Conservation (phyloP, 1,284 basidiomycete species). For the Cryptococcus amylolentus region DNA sequence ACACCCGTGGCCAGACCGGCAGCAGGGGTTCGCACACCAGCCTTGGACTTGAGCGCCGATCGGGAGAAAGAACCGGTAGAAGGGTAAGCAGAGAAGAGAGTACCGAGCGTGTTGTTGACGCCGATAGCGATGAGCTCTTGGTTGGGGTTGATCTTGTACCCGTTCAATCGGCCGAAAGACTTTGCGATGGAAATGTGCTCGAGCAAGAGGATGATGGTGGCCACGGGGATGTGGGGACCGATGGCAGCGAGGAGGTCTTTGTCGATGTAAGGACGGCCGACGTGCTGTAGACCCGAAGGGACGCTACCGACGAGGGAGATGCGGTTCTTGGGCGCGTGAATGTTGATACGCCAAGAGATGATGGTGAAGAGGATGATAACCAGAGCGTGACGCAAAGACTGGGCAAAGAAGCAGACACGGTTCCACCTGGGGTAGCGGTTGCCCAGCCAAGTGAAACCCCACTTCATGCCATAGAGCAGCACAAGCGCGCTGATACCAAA, state of each 20-base stretch:
- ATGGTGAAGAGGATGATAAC: constrained; percentile 80
- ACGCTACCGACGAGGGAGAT: constrained; percentile 83
- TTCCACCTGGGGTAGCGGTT: constrained; percentile 65
- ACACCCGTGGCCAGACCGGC: constrained; percentile 84
- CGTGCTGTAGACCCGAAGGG: constrained; percentile 74
- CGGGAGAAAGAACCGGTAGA: constrained; percentile 98
- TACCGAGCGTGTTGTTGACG: constrained; percentile 67
- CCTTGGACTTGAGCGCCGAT: constrained; percentile 91
- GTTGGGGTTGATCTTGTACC: constrained; percentile 96
- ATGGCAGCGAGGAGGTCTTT: constrained; percentile 64
- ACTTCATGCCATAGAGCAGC: constrained; percentile 70
- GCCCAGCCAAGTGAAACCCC: constrained; percentile 59
- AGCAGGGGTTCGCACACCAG: constrained; percentile 89
- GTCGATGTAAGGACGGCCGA: constrained; percentile 70
- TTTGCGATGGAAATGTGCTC: constrained; percentile 97
- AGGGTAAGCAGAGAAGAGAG: constrained; percentile 86
- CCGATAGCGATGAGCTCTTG: constrained; percentile 98
- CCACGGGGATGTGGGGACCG: constrained; percentile 76
- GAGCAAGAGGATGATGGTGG: constrained; percentile 89
- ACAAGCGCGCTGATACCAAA: constrained; percentile 71
- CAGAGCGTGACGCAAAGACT: constrained; percentile 79
- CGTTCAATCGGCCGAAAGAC: constrained; percentile 92
- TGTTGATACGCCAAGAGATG: constrained; percentile 76
- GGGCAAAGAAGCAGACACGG: constrained; percentile 84
- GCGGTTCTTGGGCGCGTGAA: constrained; percentile 65